Percentiles rank a stretch among this genome's conserved stretches.
phyloP scores from a whole-genome alignment of 352 stramenopile genomes.

The Pythium dissimile region DNA sequence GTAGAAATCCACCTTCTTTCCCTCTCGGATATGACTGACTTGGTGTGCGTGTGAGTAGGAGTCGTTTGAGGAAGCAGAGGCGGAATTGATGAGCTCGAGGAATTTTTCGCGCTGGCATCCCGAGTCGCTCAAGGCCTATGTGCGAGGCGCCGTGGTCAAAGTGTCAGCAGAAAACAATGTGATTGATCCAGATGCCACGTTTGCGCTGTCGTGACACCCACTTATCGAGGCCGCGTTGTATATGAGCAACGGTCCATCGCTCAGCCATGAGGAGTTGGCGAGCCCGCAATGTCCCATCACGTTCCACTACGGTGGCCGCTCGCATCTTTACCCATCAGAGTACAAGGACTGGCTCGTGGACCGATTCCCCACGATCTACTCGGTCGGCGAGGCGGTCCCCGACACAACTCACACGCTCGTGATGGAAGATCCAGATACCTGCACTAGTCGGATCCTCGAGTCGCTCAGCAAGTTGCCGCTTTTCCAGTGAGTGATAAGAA shows the following conservation, averaged over 20 bases:
- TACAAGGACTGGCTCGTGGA: conserved; percentile 11
- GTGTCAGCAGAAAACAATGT: conserved; percentile 20
- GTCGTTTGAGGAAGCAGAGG: conserved; percentile 18
- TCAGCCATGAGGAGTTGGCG: conserved; percentile 30
- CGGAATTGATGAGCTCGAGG: conserved; percentile 27
- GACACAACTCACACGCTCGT: conserved; percentile 39
- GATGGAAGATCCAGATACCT: conserved; percentile 39
- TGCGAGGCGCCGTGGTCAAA: conserved; percentile 39
- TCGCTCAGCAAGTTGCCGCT: not conserved
- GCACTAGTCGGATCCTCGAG: conserved; percentile 31
- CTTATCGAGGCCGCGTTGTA: conserved; percentile 40
- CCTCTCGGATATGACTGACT: too few species aligned
- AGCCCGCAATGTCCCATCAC: conserved; percentile 24
- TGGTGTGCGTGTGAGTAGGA: conserved; percentile 11
- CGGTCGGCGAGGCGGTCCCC: conserved; percentile 26
- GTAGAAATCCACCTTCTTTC: too few species aligned
- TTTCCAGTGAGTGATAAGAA: too few species aligned
- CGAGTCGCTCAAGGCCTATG: conserved; percentile 28
- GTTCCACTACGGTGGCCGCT: conserved; percentile 40
- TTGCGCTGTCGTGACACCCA: conserved; percentile 28
- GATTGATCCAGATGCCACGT: conserved; percentile 6
- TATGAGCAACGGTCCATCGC: conserved; percentile 9
- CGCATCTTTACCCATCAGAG: conserved; percentile 37
- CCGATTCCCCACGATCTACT: conserved; percentile 35
- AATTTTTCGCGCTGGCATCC: conserved; percentile 45